Evolutionary conservation across 768 basidiomycete species (phyloP), one percentile per base, ranked within the genome.

Genomic region (Leccinum olivaceopallidum): DNA sequence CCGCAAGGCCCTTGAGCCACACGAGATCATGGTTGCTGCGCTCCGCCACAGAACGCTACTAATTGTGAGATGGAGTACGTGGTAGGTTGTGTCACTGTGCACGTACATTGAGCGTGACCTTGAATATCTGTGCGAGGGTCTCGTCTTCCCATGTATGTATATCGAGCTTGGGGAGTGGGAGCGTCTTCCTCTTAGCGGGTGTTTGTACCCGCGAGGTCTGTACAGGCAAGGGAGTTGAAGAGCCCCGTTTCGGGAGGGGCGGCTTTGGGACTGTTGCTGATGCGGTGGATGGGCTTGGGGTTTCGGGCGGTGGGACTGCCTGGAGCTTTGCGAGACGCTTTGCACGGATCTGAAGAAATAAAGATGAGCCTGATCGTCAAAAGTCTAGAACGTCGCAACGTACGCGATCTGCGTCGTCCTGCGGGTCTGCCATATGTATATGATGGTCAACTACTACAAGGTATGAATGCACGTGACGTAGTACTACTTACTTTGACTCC

Each of bases 281-380:
- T 48, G 74, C 59, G 24, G 63, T 28, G 18, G 68, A 54, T n/a
- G 65, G 13, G 24, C 53, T 3, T 10, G 65, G 13, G 30, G 60
- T 6, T 13, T 65, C 56, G 13, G 70, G 51, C 12, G 82, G 69
- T 9, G 82, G 72, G 0, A 81, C 68, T 13, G 64, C 78, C 69
- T 90, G 89, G 8, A 98, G 81, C 72, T 91, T 93, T 34, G 92
- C 94, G 56, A 98, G 81, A 58, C 95, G 86, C 76, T 96, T 96
- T 73, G 93, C 78, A 64, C 94, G 92, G 71, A 97, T 96, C 95
- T 96, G 67, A 6, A 28, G 13, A 16, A 16, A 39, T 7, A 18
- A 44, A 44, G 16, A 44, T 44, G 3, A 0, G 37, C 22, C 42
- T 9, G 57, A 53, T 49, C 8, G 37, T 58, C 52, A 49, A 49